phyloP scores from a whole-genome alignment of 805 yeast genomes.

The Starmerella gropengiesseri region DNA sequence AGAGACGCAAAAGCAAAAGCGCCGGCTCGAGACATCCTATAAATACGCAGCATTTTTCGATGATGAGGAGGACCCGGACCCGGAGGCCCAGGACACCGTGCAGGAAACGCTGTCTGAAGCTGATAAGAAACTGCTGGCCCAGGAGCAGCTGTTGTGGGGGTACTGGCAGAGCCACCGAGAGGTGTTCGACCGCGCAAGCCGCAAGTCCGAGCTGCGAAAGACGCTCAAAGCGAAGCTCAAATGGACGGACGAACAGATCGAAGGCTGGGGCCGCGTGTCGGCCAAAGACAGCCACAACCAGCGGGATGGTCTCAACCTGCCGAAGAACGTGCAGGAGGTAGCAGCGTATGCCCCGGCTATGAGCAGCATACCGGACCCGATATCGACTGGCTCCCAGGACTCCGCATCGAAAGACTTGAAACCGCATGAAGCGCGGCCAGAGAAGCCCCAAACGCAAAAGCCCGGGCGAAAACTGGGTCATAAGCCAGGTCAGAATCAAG shows the following conservation, averaged over 20 bases:
- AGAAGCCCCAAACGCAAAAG: no score
- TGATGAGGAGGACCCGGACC: conserved; percentile 15
- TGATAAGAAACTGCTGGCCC: conserved; percentile 41
- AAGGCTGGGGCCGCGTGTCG: conserved; percentile 73
- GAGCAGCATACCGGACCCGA: background rate
- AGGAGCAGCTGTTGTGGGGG: conserved; percentile 15
- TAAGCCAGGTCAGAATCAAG: no score
- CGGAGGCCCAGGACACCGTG: conserved; percentile 70
- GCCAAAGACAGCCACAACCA: background rate
- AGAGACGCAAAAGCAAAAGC: conserved; percentile 9
- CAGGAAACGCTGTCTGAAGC: conserved; percentile 31
- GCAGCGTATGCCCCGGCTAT: conserved; percentile 8
- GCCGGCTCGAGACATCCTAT: conserved; percentile 36
- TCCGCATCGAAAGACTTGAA: no score
- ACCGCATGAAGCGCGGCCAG: no score
- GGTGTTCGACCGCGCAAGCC: conserved; percentile 37
- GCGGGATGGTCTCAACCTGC: background rate
- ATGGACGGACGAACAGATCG: conserved; percentile 86
- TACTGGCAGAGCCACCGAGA: conserved; percentile 34
- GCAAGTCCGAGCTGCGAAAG: conserved; percentile 44
- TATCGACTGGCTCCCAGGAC: no score
- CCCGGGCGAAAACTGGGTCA: no score
- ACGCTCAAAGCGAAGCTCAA: conserved; percentile 42
- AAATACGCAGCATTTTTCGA: conserved; percentile 32
- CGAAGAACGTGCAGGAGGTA: background rate